Evolutionary conservation across 495 filamentous ascomycete species (phyloP).

Genomic region (Amorphotheca resinae): DNA sequence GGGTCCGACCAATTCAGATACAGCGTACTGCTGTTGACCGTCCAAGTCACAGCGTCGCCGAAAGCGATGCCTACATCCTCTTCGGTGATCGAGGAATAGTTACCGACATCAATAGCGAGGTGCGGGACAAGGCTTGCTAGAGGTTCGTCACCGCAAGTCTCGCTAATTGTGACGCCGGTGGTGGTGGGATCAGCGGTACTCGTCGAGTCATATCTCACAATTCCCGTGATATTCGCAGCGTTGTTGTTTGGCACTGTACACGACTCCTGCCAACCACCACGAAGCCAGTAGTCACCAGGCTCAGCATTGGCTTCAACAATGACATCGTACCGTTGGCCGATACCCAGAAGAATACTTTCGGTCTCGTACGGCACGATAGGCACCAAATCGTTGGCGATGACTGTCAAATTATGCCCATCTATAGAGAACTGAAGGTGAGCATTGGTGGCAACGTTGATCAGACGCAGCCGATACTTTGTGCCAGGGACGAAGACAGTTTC

Average conservation of each 20-base stretch:
- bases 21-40: slow-evolving; percentile 28
- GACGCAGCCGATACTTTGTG: slow-evolving; percentile 30
- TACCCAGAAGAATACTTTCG: slow-evolving; percentile 41
- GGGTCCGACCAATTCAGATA: slow-evolving; percentile 33
- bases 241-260: slow-evolving; percentile 29
- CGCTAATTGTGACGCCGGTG: slow-evolving; percentile 13
- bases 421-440: slow-evolving; percentile 36
- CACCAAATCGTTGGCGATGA: slow-evolving; percentile 39
- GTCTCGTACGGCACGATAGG: slow-evolving; percentile 34
- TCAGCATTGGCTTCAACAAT: slow-evolving; percentile 47
- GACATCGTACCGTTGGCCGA: slow-evolving; percentile 61
- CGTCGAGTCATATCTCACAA: slow-evolving; percentile 38
- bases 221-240: slow-evolving; percentile 39
- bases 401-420: slow-evolving; percentile 36
- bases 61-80: slow-evolving; percentile 16
- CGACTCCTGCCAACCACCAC: slow-evolving; percentile 24
- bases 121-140: slow-evolving; percentile 22
- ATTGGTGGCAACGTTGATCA: slow-evolving; percentile 45
- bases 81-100: slow-evolving; percentile 9
- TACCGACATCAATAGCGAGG: slow-evolving; percentile 22
- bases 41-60: slow-evolving; percentile 26
- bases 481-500: slow-evolving; percentile 30
- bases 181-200: slow-evolving; percentile 26
- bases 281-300: slow-evolving; percentile 45
- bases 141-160: slow-evolving; percentile 24